A percentile compares a stretch with the other conserved stretches of the same genome.
phyloP scores from a whole-genome alignment of 2,329 filamentous ascomycete genomes.

The Chaetothyriales sp. region DNA sequence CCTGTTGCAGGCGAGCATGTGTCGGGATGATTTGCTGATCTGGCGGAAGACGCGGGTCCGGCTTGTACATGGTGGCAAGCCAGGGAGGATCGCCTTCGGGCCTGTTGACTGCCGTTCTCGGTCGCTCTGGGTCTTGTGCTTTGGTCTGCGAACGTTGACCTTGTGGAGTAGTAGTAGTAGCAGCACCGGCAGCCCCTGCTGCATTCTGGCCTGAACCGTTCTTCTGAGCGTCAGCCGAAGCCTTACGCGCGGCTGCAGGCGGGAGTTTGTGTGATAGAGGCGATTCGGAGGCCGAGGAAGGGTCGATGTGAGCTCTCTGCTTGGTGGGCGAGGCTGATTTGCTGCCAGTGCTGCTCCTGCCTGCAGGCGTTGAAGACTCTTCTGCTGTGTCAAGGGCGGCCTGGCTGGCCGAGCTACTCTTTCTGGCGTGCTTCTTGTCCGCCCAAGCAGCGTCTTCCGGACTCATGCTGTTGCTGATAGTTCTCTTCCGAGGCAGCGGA shows the following conservation, averaged over 20 bases:
- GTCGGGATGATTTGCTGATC: slow-evolving; percentile 94
- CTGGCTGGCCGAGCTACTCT: slow-evolving; percentile 19
- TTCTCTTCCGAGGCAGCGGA: slow-evolving; percentile 45
- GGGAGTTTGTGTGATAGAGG: slow-evolving; percentile 25
- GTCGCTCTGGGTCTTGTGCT: slow-evolving; percentile 38
- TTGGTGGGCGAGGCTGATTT: slow-evolving; percentile 19
- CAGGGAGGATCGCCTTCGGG: slow-evolving; percentile 93
- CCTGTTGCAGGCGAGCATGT: slow-evolving; percentile 75
- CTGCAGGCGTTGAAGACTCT: not conserved
- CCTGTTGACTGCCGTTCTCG: slow-evolving; percentile 43
- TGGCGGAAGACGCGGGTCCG: slow-evolving; percentile 80
- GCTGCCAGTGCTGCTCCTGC: not conserved
- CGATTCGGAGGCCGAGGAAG: slow-evolving; percentile 13
- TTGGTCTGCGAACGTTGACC: slow-evolving; percentile 46
- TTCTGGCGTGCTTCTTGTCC: slow-evolving; percentile 52
- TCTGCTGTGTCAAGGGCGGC: slow-evolving; percentile 15
- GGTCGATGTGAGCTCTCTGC: slow-evolving; percentile 19
- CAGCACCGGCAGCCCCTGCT: slow-evolving; percentile 6
- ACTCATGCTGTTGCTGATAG: slow-evolving; percentile 40
- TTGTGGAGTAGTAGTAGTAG: slow-evolving; percentile 18
- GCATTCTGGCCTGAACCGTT: slow-evolving; percentile 21
- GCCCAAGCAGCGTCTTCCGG: slow-evolving; percentile 47
- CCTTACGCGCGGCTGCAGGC: slow-evolving; percentile 26
- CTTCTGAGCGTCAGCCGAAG: slow-evolving; percentile 23
- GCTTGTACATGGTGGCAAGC: slow-evolving; percentile 88